Conservation (phyloP, 2,329 filamentous ascomycete species). For the Trichophyton simii region DNA sequence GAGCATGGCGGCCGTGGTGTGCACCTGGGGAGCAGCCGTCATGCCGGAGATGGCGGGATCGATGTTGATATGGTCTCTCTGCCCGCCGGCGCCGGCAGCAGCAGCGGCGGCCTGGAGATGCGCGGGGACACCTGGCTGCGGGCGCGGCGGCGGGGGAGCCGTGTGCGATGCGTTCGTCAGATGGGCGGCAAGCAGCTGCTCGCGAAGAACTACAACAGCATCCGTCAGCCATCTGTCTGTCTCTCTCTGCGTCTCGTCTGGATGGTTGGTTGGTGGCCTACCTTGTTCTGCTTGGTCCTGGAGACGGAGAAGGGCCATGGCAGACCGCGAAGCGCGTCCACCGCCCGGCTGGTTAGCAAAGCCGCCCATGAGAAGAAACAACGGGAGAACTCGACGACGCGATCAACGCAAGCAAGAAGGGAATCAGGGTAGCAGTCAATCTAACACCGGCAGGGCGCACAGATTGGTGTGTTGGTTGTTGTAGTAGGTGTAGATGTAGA, state of each 20-base stretch:
- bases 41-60: slow-evolving; percentile 45
- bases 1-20: slow-evolving; percentile 11
- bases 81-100: slow-evolving; percentile 19
- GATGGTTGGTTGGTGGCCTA: slow-evolving; percentile 17
- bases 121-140: slow-evolving; percentile 32
- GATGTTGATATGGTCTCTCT: slow-evolving; percentile 41
- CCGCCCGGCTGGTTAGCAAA: background rate
- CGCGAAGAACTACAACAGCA: slow-evolving; percentile 42
- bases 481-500: too few relatives aligned
- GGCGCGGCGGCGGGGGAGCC: slow-evolving; percentile 34
- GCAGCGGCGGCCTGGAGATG: slow-evolving; percentile 24
- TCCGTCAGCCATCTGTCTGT: slow-evolving; percentile 4
- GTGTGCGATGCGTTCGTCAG: slow-evolving; percentile 17
- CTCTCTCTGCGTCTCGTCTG: background rate
- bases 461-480: too few relatives aligned
- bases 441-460: background rate
- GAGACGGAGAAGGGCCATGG: background rate
- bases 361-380: background rate
- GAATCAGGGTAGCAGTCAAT: too few relatives aligned
- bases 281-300: slow-evolving; percentile 36
- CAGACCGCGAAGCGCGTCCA: background rate
- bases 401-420: background rate
- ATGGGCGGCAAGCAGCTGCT: slow-evolving; percentile 46
- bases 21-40: background rate
- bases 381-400: background rate